Evolutionary conservation across 768 basidiomycete species (phyloP).

Genomic region (Suillus subaureus): DNA sequence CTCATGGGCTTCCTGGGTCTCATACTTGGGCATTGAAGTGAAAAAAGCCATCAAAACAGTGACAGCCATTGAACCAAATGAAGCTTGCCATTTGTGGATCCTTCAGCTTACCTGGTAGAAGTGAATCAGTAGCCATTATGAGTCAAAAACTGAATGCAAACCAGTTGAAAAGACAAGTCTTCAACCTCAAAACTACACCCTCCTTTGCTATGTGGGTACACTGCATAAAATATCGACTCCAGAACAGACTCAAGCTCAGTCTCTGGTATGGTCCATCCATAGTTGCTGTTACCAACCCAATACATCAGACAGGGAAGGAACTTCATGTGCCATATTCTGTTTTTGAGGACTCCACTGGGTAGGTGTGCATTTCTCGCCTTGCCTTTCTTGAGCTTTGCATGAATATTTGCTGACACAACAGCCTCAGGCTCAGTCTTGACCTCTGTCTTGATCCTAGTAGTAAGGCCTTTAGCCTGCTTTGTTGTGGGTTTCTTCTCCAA

Average conservation of each 20-base stretch:
- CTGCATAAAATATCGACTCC: conserved; percentile 5
- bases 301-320: conserved; percentile 8
- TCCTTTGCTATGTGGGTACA: conserved; percentile 3
- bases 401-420: background rate
- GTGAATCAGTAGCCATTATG: conserved; percentile 3
- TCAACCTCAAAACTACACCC: background rate
- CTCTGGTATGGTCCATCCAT: conserved; percentile 12
- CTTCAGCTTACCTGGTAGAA: conserved; percentile 7
- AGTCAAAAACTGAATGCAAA: conserved; percentile 6
- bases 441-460: background rate
- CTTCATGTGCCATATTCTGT: background rate
- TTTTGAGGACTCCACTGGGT: background rate
- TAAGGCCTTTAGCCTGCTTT: background rate
- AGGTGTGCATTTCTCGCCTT: background rate
- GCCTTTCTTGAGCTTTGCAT: background rate
- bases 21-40: background rate
- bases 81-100: conserved; percentile 12
- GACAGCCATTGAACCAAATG: conserved; percentile 13
- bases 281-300: conserved; percentile 11
- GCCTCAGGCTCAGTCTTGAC: background rate
- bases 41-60: conserved; percentile 13
- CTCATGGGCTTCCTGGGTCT: background rate
- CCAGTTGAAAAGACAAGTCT: conserved; percentile 3
- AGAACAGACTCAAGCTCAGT: background rate
- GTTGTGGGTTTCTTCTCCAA: background rate